phyloP scores from a whole-genome alignment of 2,329 filamentous ascomycete species.

The Incumbomyces delicatus region DNA sequence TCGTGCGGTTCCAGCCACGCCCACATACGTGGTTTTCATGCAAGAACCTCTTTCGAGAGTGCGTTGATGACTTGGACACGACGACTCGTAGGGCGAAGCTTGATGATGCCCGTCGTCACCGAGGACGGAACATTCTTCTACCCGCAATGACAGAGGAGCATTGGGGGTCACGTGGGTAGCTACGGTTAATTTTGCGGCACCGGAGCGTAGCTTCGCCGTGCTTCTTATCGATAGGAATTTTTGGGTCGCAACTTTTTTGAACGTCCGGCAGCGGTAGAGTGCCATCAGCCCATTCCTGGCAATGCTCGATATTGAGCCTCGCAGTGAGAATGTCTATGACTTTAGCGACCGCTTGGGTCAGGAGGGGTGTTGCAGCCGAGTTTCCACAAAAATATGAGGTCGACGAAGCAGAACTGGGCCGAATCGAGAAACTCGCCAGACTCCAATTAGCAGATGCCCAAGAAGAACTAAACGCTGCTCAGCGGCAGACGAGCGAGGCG shows the following conservation, averaged over 20 bases:
- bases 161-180: too few relatives aligned
- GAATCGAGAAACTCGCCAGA: constrained; percentile 65
- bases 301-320: too few relatives aligned
- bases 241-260: constrained; percentile 1
- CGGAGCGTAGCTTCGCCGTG: not conserved
- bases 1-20: constrained; percentile 22
- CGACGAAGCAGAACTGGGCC: constrained; percentile 64
- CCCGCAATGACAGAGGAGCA: too few relatives aligned
- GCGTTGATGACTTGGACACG: not conserved
- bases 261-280: too few relatives aligned
- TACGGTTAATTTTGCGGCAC: not conserved
- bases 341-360: constrained; percentile 65
- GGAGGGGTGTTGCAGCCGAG: constrained; percentile 63
- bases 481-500: constrained; percentile 28
- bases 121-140: too few relatives aligned
- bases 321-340: constrained; percentile 52
- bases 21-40: constrained; percentile 16
- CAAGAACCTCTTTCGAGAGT: not conserved
- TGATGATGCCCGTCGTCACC: too few relatives aligned
- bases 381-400: constrained; percentile 67
- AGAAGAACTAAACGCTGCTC: constrained; percentile 53
- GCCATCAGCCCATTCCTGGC: too few relatives aligned
- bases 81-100: too few relatives aligned
- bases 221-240: constrained; percentile 1
- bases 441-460: constrained; percentile 85